Evolutionary conservation across 441 rosid species (phyloP).

Genomic region (Gossypium gossypioides): DNA sequence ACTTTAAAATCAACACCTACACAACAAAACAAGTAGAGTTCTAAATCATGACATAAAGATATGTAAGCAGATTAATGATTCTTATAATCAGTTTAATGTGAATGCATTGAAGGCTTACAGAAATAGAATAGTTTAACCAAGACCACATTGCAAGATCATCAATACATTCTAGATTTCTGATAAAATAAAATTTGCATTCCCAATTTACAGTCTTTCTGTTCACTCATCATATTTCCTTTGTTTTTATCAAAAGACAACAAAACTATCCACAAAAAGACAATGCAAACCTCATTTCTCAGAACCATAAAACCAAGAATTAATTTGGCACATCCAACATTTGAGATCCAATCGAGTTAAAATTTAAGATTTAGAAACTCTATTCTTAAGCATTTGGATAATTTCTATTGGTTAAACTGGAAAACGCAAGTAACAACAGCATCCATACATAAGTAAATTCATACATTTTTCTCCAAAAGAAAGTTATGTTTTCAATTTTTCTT

Average conservation of each 20-base stretch:
- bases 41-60: neutral
- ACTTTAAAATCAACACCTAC: constrained; percentile 62
- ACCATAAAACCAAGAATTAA: neutral
- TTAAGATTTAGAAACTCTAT: neutral
- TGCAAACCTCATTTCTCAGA: neutral
- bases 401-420: neutral
- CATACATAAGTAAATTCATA: neutral
- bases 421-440: too few species aligned
- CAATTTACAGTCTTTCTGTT: neutral
- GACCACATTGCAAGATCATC: neutral
- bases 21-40: neutral
- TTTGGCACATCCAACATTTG: neutral
- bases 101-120: neutral
- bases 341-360: neutral
- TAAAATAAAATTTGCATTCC: neutral
- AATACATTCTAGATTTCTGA: neutral
- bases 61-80: neutral
- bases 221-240: neutral
- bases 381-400: neutral
- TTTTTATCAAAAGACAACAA: neutral
- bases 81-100: neutral
- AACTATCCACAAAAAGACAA: neutral
- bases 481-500: neutral
- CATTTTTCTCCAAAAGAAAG: neutral
- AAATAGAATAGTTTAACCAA: too few species aligned